Conservation (phyloP, 805 yeast species). For the Zygoascus bituminiphila region DNA sequence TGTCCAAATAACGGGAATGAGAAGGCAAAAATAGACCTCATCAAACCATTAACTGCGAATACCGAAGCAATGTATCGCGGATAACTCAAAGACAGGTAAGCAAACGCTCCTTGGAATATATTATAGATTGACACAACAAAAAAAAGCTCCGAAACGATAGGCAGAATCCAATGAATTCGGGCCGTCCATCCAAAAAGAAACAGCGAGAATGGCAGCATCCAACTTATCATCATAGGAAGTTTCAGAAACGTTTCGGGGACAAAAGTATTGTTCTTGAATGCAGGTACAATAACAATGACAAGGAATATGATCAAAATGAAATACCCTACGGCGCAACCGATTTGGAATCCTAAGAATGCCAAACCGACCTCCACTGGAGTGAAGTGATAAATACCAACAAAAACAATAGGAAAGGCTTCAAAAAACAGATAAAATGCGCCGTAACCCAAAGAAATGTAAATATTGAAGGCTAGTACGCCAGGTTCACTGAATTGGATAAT, state of each 20-base stretch:
- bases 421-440: slow-evolving; percentile 48
- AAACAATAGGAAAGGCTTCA: slow-evolving; percentile 56
- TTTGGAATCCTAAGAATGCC: slow-evolving; percentile 39
- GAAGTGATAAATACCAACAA: slow-evolving; percentile 37
- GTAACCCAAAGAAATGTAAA: slow-evolving; percentile 45
- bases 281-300: neutral
- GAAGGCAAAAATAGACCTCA: slow-evolving; percentile 46
- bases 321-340: slow-evolving; percentile 39
- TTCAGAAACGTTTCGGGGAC: slow-evolving; percentile 13
- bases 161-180: slow-evolving; percentile 43
- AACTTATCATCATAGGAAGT: slow-evolving; percentile 13
- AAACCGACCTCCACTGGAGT: slow-evolving; percentile 40
- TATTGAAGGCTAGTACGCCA: slow-evolving; percentile 44
- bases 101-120: slow-evolving; percentile 43
- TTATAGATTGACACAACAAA: slow-evolving; percentile 35
- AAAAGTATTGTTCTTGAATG: neutral
- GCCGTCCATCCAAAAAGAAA: slow-evolving; percentile 51
- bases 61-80: slow-evolving; percentile 48
- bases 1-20: slow-evolving; percentile 58
- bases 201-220: slow-evolving; percentile 36
- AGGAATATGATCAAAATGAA: slow-evolving; percentile 4
- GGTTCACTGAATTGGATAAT: slow-evolving; percentile 46
- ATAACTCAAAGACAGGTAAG: slow-evolving; percentile 41
- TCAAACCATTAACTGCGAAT: slow-evolving; percentile 48
- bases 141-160: slow-evolving; percentile 37